phyloP scores from a whole-genome alignment of 1,139 yeast genomes.

The Keqinozyma sinolaborantium region DNA sequence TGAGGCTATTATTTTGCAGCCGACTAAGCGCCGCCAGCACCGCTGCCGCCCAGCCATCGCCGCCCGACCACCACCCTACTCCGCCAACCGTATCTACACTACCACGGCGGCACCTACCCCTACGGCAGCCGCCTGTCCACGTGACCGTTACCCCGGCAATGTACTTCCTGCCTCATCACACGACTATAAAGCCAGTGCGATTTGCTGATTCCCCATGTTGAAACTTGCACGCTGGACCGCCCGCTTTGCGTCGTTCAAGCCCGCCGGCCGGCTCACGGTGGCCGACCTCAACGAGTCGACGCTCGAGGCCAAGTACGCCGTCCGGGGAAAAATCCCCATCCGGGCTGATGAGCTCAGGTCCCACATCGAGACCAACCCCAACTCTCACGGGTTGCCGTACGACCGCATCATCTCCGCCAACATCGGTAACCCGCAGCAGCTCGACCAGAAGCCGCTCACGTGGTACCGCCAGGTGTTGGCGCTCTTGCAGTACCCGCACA shows the following conservation, averaged over 20 bases:
- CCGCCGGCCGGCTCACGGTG: slow-evolving; percentile 18
- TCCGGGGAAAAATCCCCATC: slow-evolving; percentile 89
- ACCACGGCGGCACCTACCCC: too few relatives aligned
- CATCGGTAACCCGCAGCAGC: slow-evolving; percentile 96
- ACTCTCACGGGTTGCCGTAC: slow-evolving; percentile 71
- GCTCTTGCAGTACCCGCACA: slow-evolving; percentile 76
- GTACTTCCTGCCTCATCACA: too few relatives aligned
- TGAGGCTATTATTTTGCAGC: too few relatives aligned
- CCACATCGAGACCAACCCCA: slow-evolving; percentile 41
- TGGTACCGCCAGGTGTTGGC: slow-evolving; percentile 91
- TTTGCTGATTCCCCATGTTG: too few relatives aligned
- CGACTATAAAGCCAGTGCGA: too few relatives aligned
- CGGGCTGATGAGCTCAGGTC: slow-evolving; percentile 81
- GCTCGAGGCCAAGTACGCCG: slow-evolving; percentile 89
- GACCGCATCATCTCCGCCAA: slow-evolving; percentile 78
- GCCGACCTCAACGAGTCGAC: slow-evolving; percentile 69
- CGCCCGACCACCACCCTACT: too few relatives aligned
- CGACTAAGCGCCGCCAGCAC: too few relatives aligned
- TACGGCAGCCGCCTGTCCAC: too few relatives aligned
- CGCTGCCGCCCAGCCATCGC: too few relatives aligned
- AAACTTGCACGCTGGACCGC: slow-evolving; percentile 1
- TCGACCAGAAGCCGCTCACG: slow-evolving; percentile 91
- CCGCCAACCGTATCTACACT: too few relatives aligned
- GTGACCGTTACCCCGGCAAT: too few relatives aligned
- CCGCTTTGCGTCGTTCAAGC: slow-evolving; percentile 12